A percentile compares a stretch with the other conserved stretches of the same genome.
Conservation (phyloP, 2,329 filamentous ascomycete genomes). For the Cladosporium velox region DNA sequence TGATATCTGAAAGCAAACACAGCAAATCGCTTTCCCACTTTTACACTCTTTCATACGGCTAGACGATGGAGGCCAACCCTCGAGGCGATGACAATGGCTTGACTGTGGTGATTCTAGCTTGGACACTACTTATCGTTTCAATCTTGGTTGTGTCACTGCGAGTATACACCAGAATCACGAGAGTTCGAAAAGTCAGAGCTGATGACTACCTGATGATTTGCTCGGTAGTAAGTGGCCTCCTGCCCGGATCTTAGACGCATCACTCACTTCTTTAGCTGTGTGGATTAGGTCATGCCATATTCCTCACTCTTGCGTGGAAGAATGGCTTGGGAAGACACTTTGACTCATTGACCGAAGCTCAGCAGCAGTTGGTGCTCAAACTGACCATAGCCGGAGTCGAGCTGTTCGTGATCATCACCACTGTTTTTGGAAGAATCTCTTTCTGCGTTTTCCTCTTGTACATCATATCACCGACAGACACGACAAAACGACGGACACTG, state of each 20-base stretch:
- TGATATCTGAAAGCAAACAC: not conserved
- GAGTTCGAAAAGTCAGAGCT: not conserved
- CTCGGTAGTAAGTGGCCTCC: not conserved
- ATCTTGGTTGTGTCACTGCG: not conserved
- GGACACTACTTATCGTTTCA: not conserved
- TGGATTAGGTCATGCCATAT: constrained; percentile 7
- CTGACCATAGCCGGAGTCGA: constrained; percentile 7
- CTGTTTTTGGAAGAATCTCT: constrained; percentile 19
- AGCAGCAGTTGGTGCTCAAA: not conserved
- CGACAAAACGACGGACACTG: not conserved
- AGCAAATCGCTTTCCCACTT: not conserved
- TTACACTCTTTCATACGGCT: not conserved
- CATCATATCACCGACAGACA: constrained; percentile 10
- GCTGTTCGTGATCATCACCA: constrained; percentile 13
- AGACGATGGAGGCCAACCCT: not conserved
- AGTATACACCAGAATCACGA: not conserved
- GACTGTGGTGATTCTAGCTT: not conserved
- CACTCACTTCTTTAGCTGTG: constrained; percentile 8
- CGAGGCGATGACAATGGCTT: not conserved
- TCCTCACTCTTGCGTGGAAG: constrained; percentile 1
- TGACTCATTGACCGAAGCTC: not conserved
- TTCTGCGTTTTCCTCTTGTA: constrained; percentile 21
- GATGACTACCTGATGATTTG: constrained; percentile 18
- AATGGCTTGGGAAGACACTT: not conserved
- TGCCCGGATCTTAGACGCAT: not conserved